phyloP scores from a whole-genome alignment of 1,284 basidiomycete genomes.

The Hemileia vastatrix region DNA sequence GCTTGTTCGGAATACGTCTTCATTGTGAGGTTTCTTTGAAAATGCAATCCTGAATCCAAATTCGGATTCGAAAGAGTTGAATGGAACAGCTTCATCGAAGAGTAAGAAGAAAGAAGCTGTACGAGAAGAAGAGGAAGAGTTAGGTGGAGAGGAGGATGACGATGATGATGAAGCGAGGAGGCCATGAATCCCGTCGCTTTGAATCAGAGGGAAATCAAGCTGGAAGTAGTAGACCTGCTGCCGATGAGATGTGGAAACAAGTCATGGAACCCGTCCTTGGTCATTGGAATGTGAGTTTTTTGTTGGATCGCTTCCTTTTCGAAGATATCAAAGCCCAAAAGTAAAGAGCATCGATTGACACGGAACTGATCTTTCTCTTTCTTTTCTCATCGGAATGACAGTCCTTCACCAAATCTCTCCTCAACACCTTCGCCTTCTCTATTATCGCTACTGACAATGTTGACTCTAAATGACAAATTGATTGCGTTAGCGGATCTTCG shows the following conservation, averaged over 20 bases:
- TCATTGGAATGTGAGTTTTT: slow-evolving; percentile 23
- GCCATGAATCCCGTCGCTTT: slow-evolving; percentile 27
- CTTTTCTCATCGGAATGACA: slow-evolving; percentile 1
- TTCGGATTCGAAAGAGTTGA: slow-evolving; percentile 6
- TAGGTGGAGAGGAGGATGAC: slow-evolving; percentile 10
- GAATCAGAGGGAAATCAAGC: slow-evolving; percentile 24
- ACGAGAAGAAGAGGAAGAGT: neutral
- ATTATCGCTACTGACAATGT: too few species aligned
- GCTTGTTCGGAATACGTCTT: slow-evolving; percentile 41
- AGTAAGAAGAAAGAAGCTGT: slow-evolving; percentile 1
- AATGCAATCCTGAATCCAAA: neutral
- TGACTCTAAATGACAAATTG: too few species aligned
- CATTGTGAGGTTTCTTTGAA: slow-evolving; percentile 39
- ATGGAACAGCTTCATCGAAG: slow-evolving; percentile 7
- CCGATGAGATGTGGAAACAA: slow-evolving; percentile 39
- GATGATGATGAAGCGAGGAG: slow-evolving; percentile 2
- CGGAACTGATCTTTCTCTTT: neutral
- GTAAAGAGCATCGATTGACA: too few species aligned
- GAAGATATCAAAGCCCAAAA: too few species aligned
- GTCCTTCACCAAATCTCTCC: too few species aligned
- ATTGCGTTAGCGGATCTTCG: too few species aligned
- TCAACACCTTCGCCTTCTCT: too few species aligned
- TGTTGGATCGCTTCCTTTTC: neutral
- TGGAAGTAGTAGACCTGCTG: slow-evolving; percentile 25
- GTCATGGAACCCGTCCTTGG: slow-evolving; percentile 36